These are phyloP conservation scores for Fusarium sp. DNA, from an alignment of 2,329 filamentous ascomycete species.

Conservation along the genomic window DNA sequence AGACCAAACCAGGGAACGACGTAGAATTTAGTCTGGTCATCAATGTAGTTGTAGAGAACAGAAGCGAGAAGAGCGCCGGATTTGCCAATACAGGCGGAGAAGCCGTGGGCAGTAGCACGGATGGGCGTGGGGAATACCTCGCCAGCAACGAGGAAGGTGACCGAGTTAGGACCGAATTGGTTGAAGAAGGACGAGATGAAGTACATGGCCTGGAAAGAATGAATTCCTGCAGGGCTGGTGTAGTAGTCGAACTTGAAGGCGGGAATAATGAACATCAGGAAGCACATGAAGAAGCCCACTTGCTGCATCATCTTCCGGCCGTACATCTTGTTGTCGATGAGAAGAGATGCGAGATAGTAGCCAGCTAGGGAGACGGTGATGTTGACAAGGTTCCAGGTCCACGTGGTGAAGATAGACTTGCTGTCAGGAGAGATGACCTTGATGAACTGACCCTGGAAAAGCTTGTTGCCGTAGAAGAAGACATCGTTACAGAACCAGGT, in stretches of 20 bases:
- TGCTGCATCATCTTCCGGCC: constrained; percentile 98
- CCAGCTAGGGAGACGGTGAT: constrained; percentile 85
- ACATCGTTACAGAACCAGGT: constrained; percentile 97
- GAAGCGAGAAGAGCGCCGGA: constrained; percentile 87
- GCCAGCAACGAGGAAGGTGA: constrained; percentile 95
- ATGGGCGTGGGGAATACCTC: constrained; percentile 97
- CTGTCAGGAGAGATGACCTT: constrained; percentile 77
- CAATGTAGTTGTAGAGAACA: constrained; percentile 95
- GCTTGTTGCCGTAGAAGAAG: constrained; percentile 99
- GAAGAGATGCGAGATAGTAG: constrained; percentile 88
- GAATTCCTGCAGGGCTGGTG: constrained; percentile 75
- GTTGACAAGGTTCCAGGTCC: constrained; percentile 95
- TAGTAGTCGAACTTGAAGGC: constrained; percentile 91
- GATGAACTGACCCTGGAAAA: constrained; percentile 95
- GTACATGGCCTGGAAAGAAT: constrained; percentile 98
- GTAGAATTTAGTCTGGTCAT: constrained; percentile 85
- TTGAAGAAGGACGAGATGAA: constrained; percentile 99
- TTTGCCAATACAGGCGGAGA: constrained; percentile 93
- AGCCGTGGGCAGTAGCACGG: constrained; percentile 92
- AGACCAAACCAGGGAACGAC: constrained; percentile 97
- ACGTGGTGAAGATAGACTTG: constrained; percentile 82
- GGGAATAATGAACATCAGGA: constrained; percentile 92
- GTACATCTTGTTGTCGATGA: constrained; percentile 97
- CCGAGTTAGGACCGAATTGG: constrained; percentile 96
- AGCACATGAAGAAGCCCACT: constrained; percentile 90